Evolutionary conservation across 106 monocot species (phyloP), one percentile per base, ranked within the genome.

Genomic region (Dactylorhiza incarnata): DNA sequence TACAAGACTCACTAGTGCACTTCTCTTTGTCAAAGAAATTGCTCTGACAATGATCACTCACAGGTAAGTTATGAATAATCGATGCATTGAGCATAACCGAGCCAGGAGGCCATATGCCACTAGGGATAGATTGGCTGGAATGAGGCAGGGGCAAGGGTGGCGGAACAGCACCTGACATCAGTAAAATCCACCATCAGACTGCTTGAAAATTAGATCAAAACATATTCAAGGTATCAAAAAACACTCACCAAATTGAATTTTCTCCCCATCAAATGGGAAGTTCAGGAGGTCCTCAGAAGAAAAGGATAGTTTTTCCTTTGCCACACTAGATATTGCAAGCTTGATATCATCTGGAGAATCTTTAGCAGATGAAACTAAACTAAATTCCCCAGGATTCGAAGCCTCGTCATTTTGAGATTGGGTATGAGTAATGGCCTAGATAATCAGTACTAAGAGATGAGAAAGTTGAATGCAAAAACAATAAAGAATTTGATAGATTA

Each of bases 211-310:
- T 19, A 59, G 8, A 20, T 20, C 58, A 59, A 59, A 59, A 59
- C 22, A 20, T 23, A 16, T 10, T 20, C 8, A 5, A 62, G 24
- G n/a, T 69, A 71, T 46, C 55, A 25, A 75, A 67, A 24, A 76
- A 43, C 24, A 61, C 87, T 78, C 80, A 93, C 96, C 96, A 86
- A 97, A 97, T 73, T 97, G 96, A 81, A 97, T 97, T 86, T 86
- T 97, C 77, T 93, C 91, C 73, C 85, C 89, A 55, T 83, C 83
- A 45, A 93, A 81, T n/a, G 91, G 59, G 81, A 91, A 91, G 26
- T 79, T 93, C n/a, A 93, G 84, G 78, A 85, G 79, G 69, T 75
- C 87, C 62, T 81, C 62, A 45, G 89, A 87, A 37, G 82, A 78
- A 83, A 73, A 56, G 68, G 74, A 85, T 9, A 71, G 52, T 62